Percentiles rank a stretch among this genome's conserved stretches.
Conservation (phyloP, 345 rosid species). For the Acer negundo region DNA sequence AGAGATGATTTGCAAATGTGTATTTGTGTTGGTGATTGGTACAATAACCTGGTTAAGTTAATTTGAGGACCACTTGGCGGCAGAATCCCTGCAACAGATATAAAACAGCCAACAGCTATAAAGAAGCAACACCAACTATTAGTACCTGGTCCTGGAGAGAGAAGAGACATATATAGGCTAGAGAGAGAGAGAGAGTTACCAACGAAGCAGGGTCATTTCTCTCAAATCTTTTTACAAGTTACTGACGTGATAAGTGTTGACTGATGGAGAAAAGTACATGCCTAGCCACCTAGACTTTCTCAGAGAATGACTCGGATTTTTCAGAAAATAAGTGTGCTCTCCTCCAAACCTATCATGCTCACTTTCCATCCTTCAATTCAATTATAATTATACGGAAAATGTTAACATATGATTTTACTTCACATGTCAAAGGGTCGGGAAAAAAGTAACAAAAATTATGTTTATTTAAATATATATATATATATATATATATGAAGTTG, state of each 20-base stretch:
- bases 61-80: constrained; percentile 39
- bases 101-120: constrained; percentile 51
- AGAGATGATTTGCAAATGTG: not conserved
- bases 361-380: not conserved
- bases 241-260: constrained; percentile 20
- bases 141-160: constrained; percentile 44
- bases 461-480: no score
- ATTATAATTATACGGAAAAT: not conserved
- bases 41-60: constrained; percentile 8
- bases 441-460: no score
- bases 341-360: constrained; percentile 17
- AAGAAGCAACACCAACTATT: constrained; percentile 47
- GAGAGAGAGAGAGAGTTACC: not conserved
- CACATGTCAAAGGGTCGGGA: no score
- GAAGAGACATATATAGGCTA: not conserved
- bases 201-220: constrained; percentile 18
- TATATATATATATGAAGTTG: no score
- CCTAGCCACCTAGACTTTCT: constrained; percentile 14
- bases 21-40: constrained; percentile 11
- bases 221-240: not conserved
- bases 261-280: constrained; percentile 28
- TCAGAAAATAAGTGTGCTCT: constrained; percentile 12
- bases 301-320: not conserved
- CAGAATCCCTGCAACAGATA: constrained; percentile 41
- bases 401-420: no score